Evolutionary conservation across 2,329 filamentous ascomycete species (phyloP).

Genomic region (Hymenoscyphus albidus): DNA sequence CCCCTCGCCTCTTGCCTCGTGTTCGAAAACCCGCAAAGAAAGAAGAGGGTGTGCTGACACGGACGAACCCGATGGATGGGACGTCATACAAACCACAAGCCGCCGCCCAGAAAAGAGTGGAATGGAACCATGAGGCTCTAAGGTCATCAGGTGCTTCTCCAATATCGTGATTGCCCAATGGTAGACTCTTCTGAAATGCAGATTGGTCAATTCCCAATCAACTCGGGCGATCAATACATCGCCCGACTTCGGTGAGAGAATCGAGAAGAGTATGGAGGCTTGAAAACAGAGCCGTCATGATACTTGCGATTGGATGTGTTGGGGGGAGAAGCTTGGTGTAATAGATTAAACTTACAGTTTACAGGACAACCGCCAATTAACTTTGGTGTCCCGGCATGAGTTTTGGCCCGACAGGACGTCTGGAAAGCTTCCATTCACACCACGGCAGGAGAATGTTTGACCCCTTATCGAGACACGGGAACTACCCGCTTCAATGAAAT

Average conservation of each 20-base stretch:
- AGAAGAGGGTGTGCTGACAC: too few relatives aligned
- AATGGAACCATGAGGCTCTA: background rate
- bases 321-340: background rate
- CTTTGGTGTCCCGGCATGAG: background rate
- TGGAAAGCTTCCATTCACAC: background rate
- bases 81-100: too few relatives aligned
- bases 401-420: background rate
- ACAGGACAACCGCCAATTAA: background rate
- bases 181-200: background rate
- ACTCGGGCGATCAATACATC: background rate
- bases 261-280: background rate
- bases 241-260: background rate
- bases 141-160: background rate
- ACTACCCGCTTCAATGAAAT: background rate
- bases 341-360: background rate
- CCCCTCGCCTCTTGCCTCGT: too few relatives aligned
- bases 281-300: background rate
- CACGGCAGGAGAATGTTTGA: background rate
- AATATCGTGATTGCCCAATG: constrained; percentile 1
- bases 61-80: too few relatives aligned
- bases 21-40: too few relatives aligned
- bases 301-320: background rate
- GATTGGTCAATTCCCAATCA: background rate
- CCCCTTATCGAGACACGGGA: background rate
- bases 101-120: background rate